Evolutionary conservation across 345 rosid species (phyloP).

Genomic region (Melastoma malabathricum): DNA sequence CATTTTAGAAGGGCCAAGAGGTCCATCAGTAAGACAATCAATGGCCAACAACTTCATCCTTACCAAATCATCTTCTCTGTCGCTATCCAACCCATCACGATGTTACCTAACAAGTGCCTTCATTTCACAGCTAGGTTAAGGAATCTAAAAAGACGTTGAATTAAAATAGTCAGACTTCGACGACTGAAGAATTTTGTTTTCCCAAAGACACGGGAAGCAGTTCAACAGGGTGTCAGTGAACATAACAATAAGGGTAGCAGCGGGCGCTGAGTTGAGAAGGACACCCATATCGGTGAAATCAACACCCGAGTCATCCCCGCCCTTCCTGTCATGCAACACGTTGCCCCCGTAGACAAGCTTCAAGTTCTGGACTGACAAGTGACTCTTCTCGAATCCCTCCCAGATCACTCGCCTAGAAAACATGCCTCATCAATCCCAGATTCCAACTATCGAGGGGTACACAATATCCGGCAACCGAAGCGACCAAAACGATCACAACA

Average conservation of each 20-base stretch:
- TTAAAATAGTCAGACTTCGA: background rate
- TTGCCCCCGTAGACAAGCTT: slow-evolving; percentile 61
- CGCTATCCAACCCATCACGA: slow-evolving; percentile 26
- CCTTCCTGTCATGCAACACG: slow-evolving; percentile 41
- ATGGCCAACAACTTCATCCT: slow-evolving; percentile 3
- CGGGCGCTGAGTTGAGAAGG: slow-evolving; percentile 1
- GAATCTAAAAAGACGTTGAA: slow-evolving; percentile 28
- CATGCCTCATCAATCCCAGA: no score
- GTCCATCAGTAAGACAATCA: slow-evolving; percentile 1
- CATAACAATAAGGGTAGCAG: background rate
- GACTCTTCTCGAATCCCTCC: slow-evolving; percentile 34
- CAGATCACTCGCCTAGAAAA: slow-evolving; percentile 47
- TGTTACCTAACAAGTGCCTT: slow-evolving; percentile 46
- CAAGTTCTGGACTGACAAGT: slow-evolving; percentile 39
- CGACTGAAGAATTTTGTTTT: background rate
- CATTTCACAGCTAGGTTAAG: slow-evolving; percentile 58
- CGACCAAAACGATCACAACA: no score
- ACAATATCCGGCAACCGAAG: no score
- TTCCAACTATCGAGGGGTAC: no score
- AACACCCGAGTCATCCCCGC: slow-evolving; percentile 40
- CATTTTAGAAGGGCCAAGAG: background rate
- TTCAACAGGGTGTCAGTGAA: background rate
- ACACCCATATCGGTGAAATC: slow-evolving; percentile 42
- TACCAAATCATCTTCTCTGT: slow-evolving; percentile 58
- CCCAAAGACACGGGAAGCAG: no score